These are phyloP conservation scores for Fusarium cicatricum DNA, from an alignment of 2,329 filamentous ascomycete species.

Conservation along the genomic window DNA sequence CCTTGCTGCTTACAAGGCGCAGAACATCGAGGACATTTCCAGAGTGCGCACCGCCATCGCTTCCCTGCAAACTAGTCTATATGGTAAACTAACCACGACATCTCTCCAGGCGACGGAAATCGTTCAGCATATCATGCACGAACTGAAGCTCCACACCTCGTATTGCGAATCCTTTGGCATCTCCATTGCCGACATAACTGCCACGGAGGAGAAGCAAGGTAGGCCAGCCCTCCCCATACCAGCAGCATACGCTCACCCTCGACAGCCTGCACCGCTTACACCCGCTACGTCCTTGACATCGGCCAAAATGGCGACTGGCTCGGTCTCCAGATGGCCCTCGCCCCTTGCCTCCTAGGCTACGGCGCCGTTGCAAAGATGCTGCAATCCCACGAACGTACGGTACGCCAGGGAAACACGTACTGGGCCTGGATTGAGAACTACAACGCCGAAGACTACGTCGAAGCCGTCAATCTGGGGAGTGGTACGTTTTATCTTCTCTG, in stretches of 20 bases:
- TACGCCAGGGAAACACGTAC: constrained; percentile 74
- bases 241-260: not conserved
- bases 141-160: constrained; percentile 81
- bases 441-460: constrained; percentile 78
- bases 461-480: constrained; percentile 74
- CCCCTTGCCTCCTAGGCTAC: constrained; percentile 92
- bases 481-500: constrained; percentile 57
- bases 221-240: constrained; percentile 29
- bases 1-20: constrained; percentile 85
- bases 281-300: constrained; percentile 85
- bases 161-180: constrained; percentile 88
- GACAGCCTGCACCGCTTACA: constrained; percentile 81
- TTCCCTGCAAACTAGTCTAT: rapidly evolving
- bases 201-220: constrained; percentile 78
- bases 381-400: constrained; percentile 67
- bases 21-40: constrained; percentile 75
- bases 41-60: constrained; percentile 58
- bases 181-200: constrained; percentile 74
- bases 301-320: constrained; percentile 90
- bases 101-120: constrained; percentile 58
- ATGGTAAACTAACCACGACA: not conserved
- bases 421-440: constrained; percentile 95
- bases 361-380: constrained; percentile 79
- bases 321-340: constrained; percentile 82
- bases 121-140: constrained; percentile 78